phyloP scores from a whole-genome alignment of 805 yeast genomes.

The Candida michaelii region DNA sequence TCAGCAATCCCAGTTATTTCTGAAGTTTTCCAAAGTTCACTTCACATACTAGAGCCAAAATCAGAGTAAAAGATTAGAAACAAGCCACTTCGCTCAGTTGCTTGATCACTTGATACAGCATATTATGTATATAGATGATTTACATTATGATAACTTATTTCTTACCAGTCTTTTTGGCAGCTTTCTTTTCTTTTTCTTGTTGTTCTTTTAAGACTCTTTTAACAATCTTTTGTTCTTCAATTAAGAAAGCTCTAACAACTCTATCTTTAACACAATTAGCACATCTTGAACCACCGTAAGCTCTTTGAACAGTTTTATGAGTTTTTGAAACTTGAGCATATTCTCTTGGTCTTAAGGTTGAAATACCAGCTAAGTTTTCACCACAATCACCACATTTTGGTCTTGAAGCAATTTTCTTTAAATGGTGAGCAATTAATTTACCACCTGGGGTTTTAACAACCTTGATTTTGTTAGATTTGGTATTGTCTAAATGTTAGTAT shows the following conservation, averaged over 20 bases:
- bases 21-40: too few species aligned
- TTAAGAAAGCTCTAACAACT: conserved; percentile 98
- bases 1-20: too few species aligned
- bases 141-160: conserved; percentile 21
- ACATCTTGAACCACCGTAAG: conserved; percentile 99
- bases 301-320: conserved; percentile 97
- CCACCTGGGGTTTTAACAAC: conserved; percentile 99
- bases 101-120: conserved; percentile 12
- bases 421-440: conserved; percentile 95
- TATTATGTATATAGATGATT: conserved; percentile 10
- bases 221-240: conserved; percentile 99
- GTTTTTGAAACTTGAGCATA: conserved; percentile 94
- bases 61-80: too few species aligned
- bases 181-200: conserved; percentile 78
- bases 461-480: conserved; percentile 99
- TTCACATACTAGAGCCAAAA: too few species aligned
- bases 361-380: conserved; percentile 77
- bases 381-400: conserved; percentile 91
- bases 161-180: conserved; percentile 34
- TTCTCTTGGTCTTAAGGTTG: conserved; percentile 97
- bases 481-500: conserved; percentile 77
- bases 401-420: conserved; percentile 86
- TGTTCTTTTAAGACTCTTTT: conserved; percentile 98
- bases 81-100: too few species aligned
- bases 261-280: conserved; percentile 99